Percentiles rank a stretch among this genome's conserved stretches.
Conservation (phyloP, 2,329 filamentous ascomycete species). For the Sporothrix inflata region DNA sequence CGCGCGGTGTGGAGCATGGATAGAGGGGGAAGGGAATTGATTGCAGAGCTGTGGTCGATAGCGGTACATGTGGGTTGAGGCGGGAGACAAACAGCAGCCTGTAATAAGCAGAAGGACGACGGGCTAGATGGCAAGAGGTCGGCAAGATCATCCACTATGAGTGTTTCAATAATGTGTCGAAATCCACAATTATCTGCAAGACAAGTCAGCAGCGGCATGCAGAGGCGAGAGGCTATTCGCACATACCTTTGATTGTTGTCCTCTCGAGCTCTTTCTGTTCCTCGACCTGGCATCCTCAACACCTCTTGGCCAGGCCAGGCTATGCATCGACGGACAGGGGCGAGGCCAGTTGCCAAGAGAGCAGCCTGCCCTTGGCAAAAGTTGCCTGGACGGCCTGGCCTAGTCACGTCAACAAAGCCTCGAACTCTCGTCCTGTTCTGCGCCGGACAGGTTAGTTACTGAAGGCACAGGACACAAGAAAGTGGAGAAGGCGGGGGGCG, state of each 20-base stretch:
- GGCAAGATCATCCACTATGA: neutral
- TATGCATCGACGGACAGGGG: neutral
- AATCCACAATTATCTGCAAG: constrained; percentile 16
- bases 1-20: constrained; percentile 16
- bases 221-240: neutral
- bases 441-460: neutral
- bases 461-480: constrained; percentile 6
- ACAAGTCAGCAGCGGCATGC: constrained; percentile 7
- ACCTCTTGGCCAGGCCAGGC: neutral
- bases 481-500: constrained; percentile 28
- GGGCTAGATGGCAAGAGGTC: neutral
- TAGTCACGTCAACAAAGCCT: neutral
- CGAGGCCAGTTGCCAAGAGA: neutral
- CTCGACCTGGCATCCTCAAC: neutral
- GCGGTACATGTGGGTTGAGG: neutral
- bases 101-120: neutral
- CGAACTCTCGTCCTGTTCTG: neutral
- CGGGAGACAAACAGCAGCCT: neutral
- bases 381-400: neutral
- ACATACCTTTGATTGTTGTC: neutral
- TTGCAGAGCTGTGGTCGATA: neutral
- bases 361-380: neutral
- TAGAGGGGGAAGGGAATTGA: neutral
- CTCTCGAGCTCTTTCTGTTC: neutral
- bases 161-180: constrained; percentile 14